A percentile compares a stretch with the other conserved stretches of the same genome.
phyloP scores from a whole-genome alignment of 371 early-diverging fungal species.

The Mortierella sp. region DNA sequence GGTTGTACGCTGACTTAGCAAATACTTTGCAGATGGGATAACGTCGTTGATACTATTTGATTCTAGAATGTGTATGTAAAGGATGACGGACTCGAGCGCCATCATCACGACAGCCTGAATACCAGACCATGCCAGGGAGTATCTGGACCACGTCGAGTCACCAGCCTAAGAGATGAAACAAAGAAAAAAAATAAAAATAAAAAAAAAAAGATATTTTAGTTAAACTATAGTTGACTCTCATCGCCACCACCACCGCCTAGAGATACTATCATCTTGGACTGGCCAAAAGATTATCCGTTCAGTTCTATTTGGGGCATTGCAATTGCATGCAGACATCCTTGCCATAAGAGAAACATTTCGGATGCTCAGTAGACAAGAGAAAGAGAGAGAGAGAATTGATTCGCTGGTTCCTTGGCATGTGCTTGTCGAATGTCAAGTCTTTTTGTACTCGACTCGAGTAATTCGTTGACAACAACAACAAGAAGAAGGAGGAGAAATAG shows the following conservation, averaged over 20 bases:
- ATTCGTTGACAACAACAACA: no score
- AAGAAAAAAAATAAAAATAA: not conserved
- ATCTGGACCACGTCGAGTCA: conserved; percentile 51
- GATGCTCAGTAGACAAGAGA: no score
- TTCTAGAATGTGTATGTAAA: conserved; percentile 32
- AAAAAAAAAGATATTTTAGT: not conserved
- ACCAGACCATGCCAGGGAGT: conserved; percentile 52
- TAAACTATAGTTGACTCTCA: not conserved
- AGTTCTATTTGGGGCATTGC: no score
- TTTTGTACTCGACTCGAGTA: no score
- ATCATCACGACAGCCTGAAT: conserved; percentile 51
- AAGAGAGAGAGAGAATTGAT: no score
- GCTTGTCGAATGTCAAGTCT: no score
- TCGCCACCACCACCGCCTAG: not conserved
- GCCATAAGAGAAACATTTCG: no score
- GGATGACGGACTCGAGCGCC: conserved; percentile 53
- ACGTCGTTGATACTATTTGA: conserved; percentile 21
- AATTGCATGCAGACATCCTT: no score
- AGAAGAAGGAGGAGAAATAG: no score
- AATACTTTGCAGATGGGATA: conserved; percentile 6
- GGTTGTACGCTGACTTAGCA: no score
- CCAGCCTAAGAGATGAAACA: conserved; percentile 29
- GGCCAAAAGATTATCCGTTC: no score
- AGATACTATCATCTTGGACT: conserved; percentile 12
- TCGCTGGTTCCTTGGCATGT: no score